Base-by-base conservation (phyloP, 2,329 filamentous ascomycete genomes). In the Rutstroemia sp. region DNA sequence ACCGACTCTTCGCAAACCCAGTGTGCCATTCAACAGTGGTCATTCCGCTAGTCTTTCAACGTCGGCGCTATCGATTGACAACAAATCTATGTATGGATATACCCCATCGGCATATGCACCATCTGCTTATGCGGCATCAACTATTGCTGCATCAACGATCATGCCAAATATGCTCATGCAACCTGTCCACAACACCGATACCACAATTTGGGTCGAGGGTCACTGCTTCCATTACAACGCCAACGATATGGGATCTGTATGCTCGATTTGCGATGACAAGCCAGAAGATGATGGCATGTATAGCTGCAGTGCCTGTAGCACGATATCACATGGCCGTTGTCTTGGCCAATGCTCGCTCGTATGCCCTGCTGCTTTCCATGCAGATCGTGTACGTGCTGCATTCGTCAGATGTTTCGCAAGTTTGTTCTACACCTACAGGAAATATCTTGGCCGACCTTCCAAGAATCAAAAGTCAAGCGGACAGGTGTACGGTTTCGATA, bases 141-240 rank as follows among this genome's bases (percentile, higher is more conserved):
- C 89, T 0, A 74, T 94, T 47, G 89, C 89, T 2, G 89, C 89
- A 7, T 92, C 88, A 6, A 94, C 89, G 2, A 84, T 94, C 64
- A 92, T 94, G 88, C 89, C 89, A 38, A 88, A 85, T 64, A 87
- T 91, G 80, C 80, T 89, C 58, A 80, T 91, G 60, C 88, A 92
- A 66, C 87, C 87, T 1, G 88, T 92, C 7, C 77, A 78, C 48
- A 89, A 92, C 66, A 90, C 88, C 0, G 87, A 91, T 48, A 89
- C 84, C 1, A 89, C 81, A 0, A 83, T 89, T 48, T 94, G 89
- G 89, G 86, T 90, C 1, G 89, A 94, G 70, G 89, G 89, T 0
- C 89, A 94, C 73, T 92, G 87, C 70, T 81, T 94, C 72, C 80
- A 84, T 58, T 87, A 82, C 76, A 76, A 77, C 53, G 67, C 75